A percentile compares a stretch with the other conserved stretches of the same genome.
Evolutionary conservation across 495 filamentous ascomycete species (phyloP).

Genomic region (Apodospora peruviana): DNA sequence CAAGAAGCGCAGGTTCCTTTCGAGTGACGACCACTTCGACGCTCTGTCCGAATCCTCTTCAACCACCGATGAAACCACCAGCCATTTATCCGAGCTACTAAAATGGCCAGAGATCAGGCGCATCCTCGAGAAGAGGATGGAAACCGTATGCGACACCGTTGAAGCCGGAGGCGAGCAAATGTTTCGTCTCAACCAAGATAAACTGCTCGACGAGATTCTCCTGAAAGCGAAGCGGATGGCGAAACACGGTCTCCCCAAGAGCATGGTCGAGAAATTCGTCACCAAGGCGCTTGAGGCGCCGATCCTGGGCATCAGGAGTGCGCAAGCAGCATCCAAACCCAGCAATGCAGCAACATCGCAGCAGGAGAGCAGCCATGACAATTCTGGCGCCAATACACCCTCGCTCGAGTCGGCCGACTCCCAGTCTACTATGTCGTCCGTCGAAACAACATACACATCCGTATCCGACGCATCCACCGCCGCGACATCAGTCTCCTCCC

Average conservation of each 20-base stretch:
- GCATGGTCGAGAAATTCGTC: slow-evolving; percentile 83
- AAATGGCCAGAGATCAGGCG: slow-evolving; percentile 34
- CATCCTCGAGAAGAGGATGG: slow-evolving; percentile 42
- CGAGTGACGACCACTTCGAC: slow-evolving; percentile 77
- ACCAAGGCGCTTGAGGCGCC: slow-evolving; percentile 69
- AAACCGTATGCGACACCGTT: slow-evolving; percentile 67
- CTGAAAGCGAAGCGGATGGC: slow-evolving; percentile 68
- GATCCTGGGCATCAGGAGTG: slow-evolving; percentile 53
- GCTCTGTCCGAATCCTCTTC: slow-evolving; percentile 42
- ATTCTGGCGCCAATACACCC: slow-evolving; percentile 24
- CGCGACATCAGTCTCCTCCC: slow-evolving; percentile 33
- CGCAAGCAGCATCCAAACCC: slow-evolving; percentile 3
- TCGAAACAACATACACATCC: slow-evolving; percentile 30
- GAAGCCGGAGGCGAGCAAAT: slow-evolving; percentile 76
- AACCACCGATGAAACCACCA: slow-evolving; percentile 21
- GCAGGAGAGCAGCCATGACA: slow-evolving; percentile 21
- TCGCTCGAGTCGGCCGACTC: slow-evolving; percentile 29
- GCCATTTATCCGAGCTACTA: slow-evolving; percentile 54
- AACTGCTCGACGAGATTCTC: slow-evolving; percentile 61
- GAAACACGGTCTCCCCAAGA: slow-evolving; percentile 59
- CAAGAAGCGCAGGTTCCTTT: slow-evolving; percentile 63
- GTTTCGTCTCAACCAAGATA: slow-evolving; percentile 68
- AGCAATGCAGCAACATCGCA: slow-evolving; percentile 11
- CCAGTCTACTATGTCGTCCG: slow-evolving; percentile 29
- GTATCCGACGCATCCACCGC: slow-evolving; percentile 39